Conservation (phyloP, 1,139 yeast genomes). For the Hyphopichia burtonii region DNA sequence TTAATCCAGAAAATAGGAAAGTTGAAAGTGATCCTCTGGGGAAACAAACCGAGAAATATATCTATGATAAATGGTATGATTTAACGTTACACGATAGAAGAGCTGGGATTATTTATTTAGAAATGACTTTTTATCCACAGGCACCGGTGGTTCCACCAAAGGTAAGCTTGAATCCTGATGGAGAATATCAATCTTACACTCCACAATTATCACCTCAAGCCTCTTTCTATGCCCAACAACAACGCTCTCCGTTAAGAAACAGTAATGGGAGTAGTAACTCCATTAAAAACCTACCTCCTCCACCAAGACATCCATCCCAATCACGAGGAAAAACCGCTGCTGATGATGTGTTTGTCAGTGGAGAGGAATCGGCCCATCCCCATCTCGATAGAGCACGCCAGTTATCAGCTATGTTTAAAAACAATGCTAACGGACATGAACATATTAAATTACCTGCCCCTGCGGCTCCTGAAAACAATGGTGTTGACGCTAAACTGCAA, state of each 20-base stretch:
- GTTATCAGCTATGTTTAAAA: background rate
- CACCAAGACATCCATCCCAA: constrained; percentile 12
- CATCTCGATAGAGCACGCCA: background rate
- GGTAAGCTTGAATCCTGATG: constrained; percentile 13
- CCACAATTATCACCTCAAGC: background rate
- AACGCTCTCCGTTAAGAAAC: constrained; percentile 9
- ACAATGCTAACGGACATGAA: background rate
- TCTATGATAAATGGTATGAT: constrained; percentile 77
- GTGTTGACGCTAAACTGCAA: background rate
- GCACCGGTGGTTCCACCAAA: constrained; percentile 51
- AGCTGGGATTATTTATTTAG: constrained; percentile 87
- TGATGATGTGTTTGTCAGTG: constrained; percentile 30
- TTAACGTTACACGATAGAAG: constrained; percentile 65
- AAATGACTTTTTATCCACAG: constrained; percentile 85
- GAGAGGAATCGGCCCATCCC: background rate
- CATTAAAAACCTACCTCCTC: constrained; percentile 8
- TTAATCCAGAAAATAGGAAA: constrained; percentile 42
- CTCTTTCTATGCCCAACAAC: constrained; percentile 6
- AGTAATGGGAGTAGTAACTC: background rate
- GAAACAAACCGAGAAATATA: constrained; percentile 68
- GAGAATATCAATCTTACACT: background rate
- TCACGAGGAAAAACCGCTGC: constrained; percentile 12
- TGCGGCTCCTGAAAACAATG: background rate
- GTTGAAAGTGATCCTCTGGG: constrained; percentile 1
- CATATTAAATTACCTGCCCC: background rate